These are phyloP conservation scores for Umbelopsis vinacea DNA, from an alignment of 192 early-diverging fungal genomes.

Conservation along the genomic window DNA sequence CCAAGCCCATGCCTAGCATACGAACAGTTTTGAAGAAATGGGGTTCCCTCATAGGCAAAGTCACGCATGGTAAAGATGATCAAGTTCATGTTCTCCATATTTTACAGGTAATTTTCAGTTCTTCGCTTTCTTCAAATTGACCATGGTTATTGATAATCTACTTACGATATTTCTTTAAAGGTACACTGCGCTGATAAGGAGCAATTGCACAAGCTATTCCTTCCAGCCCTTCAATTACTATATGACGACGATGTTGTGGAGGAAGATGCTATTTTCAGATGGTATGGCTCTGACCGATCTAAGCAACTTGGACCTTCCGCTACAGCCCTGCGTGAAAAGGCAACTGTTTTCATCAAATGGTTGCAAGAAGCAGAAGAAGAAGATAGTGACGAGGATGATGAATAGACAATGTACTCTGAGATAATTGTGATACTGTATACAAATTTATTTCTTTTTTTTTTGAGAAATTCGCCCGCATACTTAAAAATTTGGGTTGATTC, in stretches of 20 bases:
- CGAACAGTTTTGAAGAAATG: constrained; percentile 62
- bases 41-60: constrained; percentile 69
- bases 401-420: constrained; percentile 28
- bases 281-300: constrained; percentile 64
- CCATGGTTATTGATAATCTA: no score
- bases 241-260: constrained; percentile 85
- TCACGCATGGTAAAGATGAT: constrained; percentile 69
- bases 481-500: neutral
- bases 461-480: neutral
- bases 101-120: constrained; percentile 36
- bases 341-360: constrained; percentile 70
- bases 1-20: constrained; percentile 46
- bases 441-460: neutral
- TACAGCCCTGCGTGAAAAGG: constrained; percentile 56
- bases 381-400: constrained; percentile 56
- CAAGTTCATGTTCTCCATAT: constrained; percentile 72
- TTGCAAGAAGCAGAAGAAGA: constrained; percentile 78
- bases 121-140: neutral
- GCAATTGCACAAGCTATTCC: constrained; percentile 57
- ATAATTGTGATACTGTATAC: no score
- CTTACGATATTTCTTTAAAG: constrained; percentile 13
- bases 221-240: constrained; percentile 60
- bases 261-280: constrained; percentile 78
- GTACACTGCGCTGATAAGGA: constrained; percentile 56
- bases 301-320: constrained; percentile 46